These are phyloP conservation scores for Erodium texanum DNA, from an alignment of 441 rosid species.

Conservation along the genomic window DNA sequence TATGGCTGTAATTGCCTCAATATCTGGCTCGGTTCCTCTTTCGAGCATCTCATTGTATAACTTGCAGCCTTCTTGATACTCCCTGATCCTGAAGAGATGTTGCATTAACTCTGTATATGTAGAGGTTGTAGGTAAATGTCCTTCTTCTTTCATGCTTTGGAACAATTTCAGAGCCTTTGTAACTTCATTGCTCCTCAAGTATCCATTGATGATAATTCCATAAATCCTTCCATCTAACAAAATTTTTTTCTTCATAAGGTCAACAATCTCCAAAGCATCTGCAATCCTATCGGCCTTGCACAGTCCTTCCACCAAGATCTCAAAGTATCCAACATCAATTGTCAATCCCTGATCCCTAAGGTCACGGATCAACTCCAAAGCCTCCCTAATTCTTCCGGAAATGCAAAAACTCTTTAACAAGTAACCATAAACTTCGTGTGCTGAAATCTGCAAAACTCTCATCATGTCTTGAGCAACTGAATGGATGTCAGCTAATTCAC, in stretches of 20 bases:
- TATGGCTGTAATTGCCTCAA: conserved; percentile 45
- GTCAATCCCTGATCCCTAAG: conserved; percentile 40
- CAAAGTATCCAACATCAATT: conserved; percentile 38
- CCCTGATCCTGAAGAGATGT: conserved; percentile 37
- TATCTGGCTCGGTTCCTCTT: conserved; percentile 46
- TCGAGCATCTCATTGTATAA: conserved; percentile 60
- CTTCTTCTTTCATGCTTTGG: conserved; percentile 42
- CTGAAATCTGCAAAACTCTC: conserved; percentile 37
- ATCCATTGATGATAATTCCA: conserved; percentile 48
- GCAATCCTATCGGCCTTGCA: conserved; percentile 50
- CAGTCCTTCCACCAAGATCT: conserved; percentile 63
- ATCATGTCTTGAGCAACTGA: conserved; percentile 55
- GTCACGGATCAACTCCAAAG: conserved; percentile 49
- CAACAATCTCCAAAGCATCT: conserved; percentile 67
- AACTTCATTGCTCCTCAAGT: conserved; percentile 48
- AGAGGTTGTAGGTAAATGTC: conserved; percentile 36
- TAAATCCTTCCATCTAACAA: conserved; percentile 39
- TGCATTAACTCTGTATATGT: conserved; percentile 67
- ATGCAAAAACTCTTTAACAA: conserved; percentile 58
- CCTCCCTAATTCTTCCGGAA: conserved; percentile 61
- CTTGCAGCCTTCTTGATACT: conserved; percentile 45
- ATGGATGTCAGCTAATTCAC: conserved; percentile 36
- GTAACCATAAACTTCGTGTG: conserved; percentile 38
- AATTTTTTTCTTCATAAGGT: conserved; percentile 52
- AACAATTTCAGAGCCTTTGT: conserved; percentile 50